Conservation (phyloP, 2,329 filamentous ascomycete genomes). For the Aspergillus phoenicis region DNA sequence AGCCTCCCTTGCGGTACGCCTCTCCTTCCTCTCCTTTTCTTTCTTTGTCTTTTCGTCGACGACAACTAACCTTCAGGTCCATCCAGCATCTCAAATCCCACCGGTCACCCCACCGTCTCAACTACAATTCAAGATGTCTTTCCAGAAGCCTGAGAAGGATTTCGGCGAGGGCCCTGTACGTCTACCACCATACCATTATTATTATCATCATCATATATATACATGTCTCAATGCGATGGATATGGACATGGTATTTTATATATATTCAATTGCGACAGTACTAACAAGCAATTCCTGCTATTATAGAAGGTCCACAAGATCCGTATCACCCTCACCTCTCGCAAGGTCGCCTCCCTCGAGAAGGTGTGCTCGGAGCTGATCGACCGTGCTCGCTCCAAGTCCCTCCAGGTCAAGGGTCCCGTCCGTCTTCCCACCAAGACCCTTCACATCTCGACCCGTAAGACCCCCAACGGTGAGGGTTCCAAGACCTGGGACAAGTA, state of each 20-base stretch:
- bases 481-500: constrained; percentile 99
- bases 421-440: constrained; percentile 97
- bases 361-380: constrained; percentile 98
- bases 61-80: constrained; percentile 14
- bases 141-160: constrained; percentile 94
- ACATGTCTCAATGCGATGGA: neutral
- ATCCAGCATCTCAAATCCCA: constrained; percentile 25
- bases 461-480: constrained; percentile 99
- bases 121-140: constrained; percentile 71
- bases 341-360: constrained; percentile 94
- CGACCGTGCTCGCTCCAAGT: constrained; percentile 98
- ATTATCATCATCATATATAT: neutral
- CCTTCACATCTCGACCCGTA: constrained; percentile 94
- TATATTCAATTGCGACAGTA: constrained; percentile 3
- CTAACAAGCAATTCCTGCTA: constrained; percentile 23
- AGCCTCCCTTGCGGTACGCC: constrained; percentile 30
- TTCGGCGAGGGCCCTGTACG: constrained; percentile 82
- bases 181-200: constrained; percentile 28
- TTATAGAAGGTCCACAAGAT: constrained; percentile 90
- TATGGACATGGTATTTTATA: neutral
- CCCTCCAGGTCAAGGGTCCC: constrained; percentile 96
- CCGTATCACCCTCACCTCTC: constrained; percentile 94
- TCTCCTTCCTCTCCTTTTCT: constrained; percentile 4
- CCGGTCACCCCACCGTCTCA: constrained; percentile 31
- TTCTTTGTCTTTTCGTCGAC: neutral